Evolutionary conservation across 1,284 basidiomycete species (phyloP).

Genomic region (Trichosporon ovoides): DNA sequence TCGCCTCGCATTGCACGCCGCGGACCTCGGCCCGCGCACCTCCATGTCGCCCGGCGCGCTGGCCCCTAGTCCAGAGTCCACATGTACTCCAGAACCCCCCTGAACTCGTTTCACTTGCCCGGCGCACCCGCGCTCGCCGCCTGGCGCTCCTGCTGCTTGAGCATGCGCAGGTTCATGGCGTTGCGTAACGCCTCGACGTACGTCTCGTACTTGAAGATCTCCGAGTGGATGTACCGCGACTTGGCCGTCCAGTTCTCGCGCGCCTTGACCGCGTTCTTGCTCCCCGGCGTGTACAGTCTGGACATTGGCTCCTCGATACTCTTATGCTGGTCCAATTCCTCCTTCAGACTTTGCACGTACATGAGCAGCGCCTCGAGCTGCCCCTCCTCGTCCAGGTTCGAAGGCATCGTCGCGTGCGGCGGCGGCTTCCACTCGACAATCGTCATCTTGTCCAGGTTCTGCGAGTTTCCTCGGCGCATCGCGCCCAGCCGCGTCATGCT

Average conservation of each 20-base stretch:
- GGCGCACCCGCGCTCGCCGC: conserved; percentile 45
- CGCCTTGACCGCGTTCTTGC: conserved; percentile 69
- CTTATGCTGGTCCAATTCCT: conserved; percentile 76
- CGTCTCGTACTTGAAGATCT: conserved; percentile 93
- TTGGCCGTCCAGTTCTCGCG: conserved; percentile 88
- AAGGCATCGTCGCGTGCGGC: conserved; percentile 71
- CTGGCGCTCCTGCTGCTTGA: conserved; percentile 55
- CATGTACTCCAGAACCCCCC: not conserved
- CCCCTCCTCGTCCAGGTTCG: conserved; percentile 81
- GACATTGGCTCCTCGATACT: conserved; percentile 77
- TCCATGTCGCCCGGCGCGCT: not conserved
- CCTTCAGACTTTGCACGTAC: conserved; percentile 69
- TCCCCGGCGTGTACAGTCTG: conserved; percentile 70
- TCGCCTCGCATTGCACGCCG: not conserved
- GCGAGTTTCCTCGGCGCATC: conserved; percentile 1
- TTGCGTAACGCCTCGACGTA: conserved; percentile 82
- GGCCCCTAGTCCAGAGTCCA: not conserved
- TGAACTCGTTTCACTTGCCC: conserved; percentile 5
- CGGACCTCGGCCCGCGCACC: not conserved
- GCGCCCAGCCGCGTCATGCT: conserved; percentile 15
- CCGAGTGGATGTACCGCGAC: conserved; percentile 77
- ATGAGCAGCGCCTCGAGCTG: conserved; percentile 80
- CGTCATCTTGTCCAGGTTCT: conserved; percentile 59
- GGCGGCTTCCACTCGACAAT: conserved; percentile 95
- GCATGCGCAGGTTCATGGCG: conserved; percentile 73